Evolutionary conservation across 2,329 filamentous ascomycete genomes (phyloP).

Genomic region (Akanthomyces lecanii): DNA sequence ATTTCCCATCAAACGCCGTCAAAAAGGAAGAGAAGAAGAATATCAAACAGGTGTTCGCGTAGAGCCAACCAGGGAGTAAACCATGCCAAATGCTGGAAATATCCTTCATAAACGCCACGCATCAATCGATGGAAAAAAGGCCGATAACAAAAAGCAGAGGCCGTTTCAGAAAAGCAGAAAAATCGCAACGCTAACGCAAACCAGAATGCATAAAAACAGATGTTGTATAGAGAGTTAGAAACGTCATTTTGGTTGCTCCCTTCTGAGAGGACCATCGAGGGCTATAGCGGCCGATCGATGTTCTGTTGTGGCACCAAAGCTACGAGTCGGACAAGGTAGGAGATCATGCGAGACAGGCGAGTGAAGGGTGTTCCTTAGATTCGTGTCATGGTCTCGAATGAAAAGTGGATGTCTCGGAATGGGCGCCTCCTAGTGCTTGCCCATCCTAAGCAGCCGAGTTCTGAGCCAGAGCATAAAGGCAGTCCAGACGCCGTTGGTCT

Average conservation of each 20-base stretch:
- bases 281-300: neutral
- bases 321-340: neutral
- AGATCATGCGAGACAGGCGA: neutral
- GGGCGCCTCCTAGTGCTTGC: conserved; percentile 32
- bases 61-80: neutral
- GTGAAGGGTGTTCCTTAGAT: neutral
- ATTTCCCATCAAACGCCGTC: neutral
- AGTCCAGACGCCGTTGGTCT: conserved; percentile 59
- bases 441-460: conserved; percentile 44
- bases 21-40: neutral
- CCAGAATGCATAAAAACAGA: conserved; percentile 6
- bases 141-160: neutral
- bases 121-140: neutral
- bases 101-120: conserved; percentile 12
- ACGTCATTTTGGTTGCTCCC: neutral
- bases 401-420: neutral
- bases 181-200: conserved; percentile 15
- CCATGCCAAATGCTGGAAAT: conserved; percentile 6
- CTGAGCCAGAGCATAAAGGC: conserved; percentile 61
- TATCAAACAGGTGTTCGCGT: neutral
- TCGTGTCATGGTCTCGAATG: neutral
- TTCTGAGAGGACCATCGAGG: neutral
- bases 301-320: neutral
- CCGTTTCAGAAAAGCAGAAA: neutral
- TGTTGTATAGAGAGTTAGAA: neutral